phyloP scores from a whole-genome alignment of 768 basidiomycete species.

The Leucogyrophana mollusca region DNA sequence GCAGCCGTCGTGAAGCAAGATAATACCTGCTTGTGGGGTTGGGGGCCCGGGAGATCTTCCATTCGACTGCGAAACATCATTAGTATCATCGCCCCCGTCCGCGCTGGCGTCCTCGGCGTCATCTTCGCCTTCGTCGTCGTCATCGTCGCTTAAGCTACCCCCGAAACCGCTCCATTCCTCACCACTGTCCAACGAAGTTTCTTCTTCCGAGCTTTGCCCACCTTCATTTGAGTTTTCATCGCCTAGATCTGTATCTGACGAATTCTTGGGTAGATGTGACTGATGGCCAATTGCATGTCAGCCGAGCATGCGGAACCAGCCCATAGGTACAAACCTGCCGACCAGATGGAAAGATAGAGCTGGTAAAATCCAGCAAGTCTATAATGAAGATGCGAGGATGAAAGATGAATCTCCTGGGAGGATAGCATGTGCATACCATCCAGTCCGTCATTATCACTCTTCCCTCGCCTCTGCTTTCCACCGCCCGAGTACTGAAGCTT shows the following conservation, averaged over 20 bases:
- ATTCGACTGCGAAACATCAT: not conserved
- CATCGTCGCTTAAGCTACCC: conserved; percentile 10
- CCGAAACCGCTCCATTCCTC: conserved; percentile 4
- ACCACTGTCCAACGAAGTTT: no score
- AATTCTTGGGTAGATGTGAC: no score
- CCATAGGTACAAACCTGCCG: not conserved
- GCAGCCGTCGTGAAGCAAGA: not conserved
- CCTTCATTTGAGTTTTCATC: no score
- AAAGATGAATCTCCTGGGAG: not conserved
- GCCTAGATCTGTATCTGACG: no score
- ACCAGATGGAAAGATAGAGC: conserved; percentile 11
- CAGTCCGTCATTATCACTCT: conserved; percentile 72
- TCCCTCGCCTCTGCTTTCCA: conserved; percentile 40
- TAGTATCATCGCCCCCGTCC: conserved; percentile 24
- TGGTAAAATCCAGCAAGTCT: conserved; percentile 59
- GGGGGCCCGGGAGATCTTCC: no score
- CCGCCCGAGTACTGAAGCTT: conserved; percentile 59
- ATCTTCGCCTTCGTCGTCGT: conserved; percentile 17
- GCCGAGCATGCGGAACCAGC: no score
- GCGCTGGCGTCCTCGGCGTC: conserved; percentile 28
- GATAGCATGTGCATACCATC: conserved; percentile 55
- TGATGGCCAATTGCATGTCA: no score
- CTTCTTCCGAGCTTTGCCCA: no score
- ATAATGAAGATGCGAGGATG: conserved; percentile 2
- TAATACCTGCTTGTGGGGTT: conserved; percentile 10